Base-by-base conservation (phyloP, 441 rosid genomes). In the Capsella rubella region DNA sequence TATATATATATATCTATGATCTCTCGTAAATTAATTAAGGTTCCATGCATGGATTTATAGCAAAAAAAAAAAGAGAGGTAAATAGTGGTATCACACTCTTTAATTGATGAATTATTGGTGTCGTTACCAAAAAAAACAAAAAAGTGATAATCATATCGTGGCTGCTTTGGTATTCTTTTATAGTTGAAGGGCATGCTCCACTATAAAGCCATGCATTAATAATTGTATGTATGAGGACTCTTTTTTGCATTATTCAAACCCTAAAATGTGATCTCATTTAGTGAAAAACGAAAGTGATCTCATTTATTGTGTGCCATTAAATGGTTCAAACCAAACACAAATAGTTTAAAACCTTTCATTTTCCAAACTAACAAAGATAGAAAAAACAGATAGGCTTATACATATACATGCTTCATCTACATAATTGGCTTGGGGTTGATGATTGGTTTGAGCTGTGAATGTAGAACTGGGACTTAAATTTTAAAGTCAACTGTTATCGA, bases 261-360 rank as follows among this genome's bases (percentile, higher is more conserved):
- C 58, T 51, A 47, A 58, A 51, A 59, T 74, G 78, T 74, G 74
- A 75, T 60, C 18, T 52, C 73, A 67, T 67, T 67, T 67, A 75
- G 34, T 66, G 67, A 35, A 60, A 35, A 45, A 72, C 64, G 18
- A 1, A 37, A 13, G 73, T 74, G 63, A 74, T 67, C 29, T 60
- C 79, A 75, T 68, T 75, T 75, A 75, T 60, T 75, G 51, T 75
- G 51, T 53, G 35, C 21, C 78, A 61, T 68, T 34, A 68, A 68
- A 68, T 68, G 64, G 4, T 61, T 53, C 74, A 53, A 68, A 43
- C 74, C 74, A 68, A 67, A 75, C 79, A 42, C 29, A 74, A 43
- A 40, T 1, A 21, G 25, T 21, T 60, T 53, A 40, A 61, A 42
- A 42, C 64, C 28, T 60, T 43, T 60, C 69, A 32, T 10, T 75